phyloP scores from a whole-genome alignment of 2,329 filamentous ascomycete genomes.

The Fusarium tjaetaba region DNA sequence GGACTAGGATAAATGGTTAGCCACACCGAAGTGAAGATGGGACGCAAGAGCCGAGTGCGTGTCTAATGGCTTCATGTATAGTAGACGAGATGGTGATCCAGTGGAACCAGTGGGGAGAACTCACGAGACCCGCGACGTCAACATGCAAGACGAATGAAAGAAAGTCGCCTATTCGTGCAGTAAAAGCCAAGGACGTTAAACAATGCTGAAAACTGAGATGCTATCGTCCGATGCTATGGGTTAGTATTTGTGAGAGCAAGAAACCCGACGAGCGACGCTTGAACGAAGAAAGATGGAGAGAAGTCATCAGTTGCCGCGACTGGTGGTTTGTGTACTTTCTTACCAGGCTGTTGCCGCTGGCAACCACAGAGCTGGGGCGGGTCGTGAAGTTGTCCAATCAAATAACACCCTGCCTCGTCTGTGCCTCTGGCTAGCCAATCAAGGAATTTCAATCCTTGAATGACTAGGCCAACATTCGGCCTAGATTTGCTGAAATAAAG shows the following conservation, averaged over 20 bases:
- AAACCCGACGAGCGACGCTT: conserved; percentile 29
- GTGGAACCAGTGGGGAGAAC: conserved; percentile 24
- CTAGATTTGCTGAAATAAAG: neutral
- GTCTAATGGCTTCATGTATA: neutral
- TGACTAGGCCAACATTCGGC: neutral
- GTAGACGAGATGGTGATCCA: conserved; percentile 12
- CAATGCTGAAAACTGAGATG: conserved; percentile 40
- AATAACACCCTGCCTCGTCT: neutral
- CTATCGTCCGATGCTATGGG: conserved; percentile 20
- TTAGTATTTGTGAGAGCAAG: conserved; percentile 39
- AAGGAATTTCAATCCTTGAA: neutral
- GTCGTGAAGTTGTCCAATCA: conserved; percentile 13
- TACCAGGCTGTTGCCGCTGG: conserved; percentile 45
- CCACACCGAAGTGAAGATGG: neutral
- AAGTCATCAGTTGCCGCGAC: conserved; percentile 29
- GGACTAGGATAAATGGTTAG: conserved; percentile 23
- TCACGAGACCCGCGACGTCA: conserved; percentile 41
- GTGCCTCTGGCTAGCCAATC: conserved; percentile 11
- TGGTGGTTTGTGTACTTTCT: conserved; percentile 51
- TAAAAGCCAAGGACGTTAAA: conserved; percentile 39
- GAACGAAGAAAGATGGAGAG: conserved; percentile 24
- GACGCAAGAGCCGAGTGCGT: neutral
- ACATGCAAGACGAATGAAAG: conserved; percentile 42
- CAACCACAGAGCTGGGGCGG: conserved; percentile 33
- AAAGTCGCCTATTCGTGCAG: conserved; percentile 20